Conservation (phyloP, 305 asterid genomes). For the Plantago coronopus region DNA sequence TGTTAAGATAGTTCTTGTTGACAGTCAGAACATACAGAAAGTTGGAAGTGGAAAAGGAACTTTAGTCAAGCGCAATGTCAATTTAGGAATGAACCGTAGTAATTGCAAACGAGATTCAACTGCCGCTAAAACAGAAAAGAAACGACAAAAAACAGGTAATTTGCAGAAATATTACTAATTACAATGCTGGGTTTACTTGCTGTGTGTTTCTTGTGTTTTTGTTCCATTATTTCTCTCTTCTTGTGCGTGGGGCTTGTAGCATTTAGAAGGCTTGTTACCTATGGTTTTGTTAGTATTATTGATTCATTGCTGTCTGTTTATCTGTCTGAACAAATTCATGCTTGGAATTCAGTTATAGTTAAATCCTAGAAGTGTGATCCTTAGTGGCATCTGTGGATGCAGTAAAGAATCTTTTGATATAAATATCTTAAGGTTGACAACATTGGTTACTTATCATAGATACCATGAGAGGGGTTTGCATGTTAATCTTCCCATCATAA, state of each 20-base stretch:
- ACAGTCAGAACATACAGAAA: slow-evolving; percentile 65
- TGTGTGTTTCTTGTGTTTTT: not conserved
- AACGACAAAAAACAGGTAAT: slow-evolving; percentile 68
- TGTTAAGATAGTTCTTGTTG: slow-evolving; percentile 67
- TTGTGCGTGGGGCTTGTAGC: slow-evolving; percentile 11
- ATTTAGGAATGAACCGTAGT: slow-evolving; percentile 49
- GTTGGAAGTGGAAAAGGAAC: slow-evolving; percentile 71
- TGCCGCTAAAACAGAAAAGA: slow-evolving; percentile 48
- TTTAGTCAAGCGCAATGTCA: slow-evolving; percentile 54
- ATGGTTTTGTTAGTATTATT: not conserved
- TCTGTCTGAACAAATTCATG: slow-evolving; percentile 5
- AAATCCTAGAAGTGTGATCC: slow-evolving; percentile 1
- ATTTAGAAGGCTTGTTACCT: slow-evolving; percentile 1
- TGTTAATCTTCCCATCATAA: too few species aligned
- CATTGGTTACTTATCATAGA: too few species aligned
- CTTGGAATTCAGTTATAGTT: slow-evolving; percentile 1
- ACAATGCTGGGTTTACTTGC: not conserved
- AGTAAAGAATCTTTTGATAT: slow-evolving; percentile 10
- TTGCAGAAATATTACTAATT: slow-evolving; percentile 11
- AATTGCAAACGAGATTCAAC: slow-evolving; percentile 62
- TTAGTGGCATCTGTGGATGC: too few species aligned
- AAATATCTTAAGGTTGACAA: slow-evolving; percentile 13
- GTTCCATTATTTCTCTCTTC: not conserved
- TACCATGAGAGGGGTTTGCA: too few species aligned
- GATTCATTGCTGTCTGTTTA: not conserved